phyloP scores from a whole-genome alignment of 495 filamentous ascomycete species.

The Tuber brumale region DNA sequence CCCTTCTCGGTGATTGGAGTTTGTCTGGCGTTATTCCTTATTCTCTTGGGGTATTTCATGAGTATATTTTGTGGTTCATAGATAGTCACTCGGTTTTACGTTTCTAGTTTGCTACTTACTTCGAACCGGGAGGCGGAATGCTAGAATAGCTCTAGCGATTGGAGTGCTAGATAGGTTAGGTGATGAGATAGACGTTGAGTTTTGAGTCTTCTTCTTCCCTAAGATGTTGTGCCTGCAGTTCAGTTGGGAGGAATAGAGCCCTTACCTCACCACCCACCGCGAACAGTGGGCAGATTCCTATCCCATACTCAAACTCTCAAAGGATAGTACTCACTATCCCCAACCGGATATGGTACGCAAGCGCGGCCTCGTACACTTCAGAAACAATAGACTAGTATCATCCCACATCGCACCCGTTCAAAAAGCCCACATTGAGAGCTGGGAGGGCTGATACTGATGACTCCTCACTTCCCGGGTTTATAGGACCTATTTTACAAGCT shows the following conservation, averaged over 20 bases:
- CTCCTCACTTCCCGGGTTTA: not conserved
- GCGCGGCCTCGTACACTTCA: not conserved
- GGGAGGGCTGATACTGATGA: not conserved
- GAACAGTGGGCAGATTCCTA: not conserved
- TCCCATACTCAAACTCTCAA: not conserved
- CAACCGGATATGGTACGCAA: not conserved
- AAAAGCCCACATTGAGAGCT: not conserved
- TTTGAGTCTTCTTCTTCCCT: not conserved
- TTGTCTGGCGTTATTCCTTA: not conserved
- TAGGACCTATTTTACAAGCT: not conserved
- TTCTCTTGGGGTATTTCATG: not conserved
- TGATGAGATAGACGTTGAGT: not conserved
- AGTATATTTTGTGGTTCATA: not conserved
- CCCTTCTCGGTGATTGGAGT: not conserved
- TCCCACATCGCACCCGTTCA: not conserved
- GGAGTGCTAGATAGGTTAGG: not conserved
- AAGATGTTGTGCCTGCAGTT: not conserved
- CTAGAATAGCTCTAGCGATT: not conserved
- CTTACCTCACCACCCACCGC: not conserved
- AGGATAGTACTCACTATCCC: not conserved
- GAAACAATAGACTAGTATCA: not conserved
- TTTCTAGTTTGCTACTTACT: not conserved
- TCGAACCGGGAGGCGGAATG: not conserved
- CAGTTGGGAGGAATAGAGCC: not conserved
- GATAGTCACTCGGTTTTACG: not conserved